Conservation (phyloP, 2,329 filamentous ascomycete species). For the Pestalotiopsis sp. region DNA sequence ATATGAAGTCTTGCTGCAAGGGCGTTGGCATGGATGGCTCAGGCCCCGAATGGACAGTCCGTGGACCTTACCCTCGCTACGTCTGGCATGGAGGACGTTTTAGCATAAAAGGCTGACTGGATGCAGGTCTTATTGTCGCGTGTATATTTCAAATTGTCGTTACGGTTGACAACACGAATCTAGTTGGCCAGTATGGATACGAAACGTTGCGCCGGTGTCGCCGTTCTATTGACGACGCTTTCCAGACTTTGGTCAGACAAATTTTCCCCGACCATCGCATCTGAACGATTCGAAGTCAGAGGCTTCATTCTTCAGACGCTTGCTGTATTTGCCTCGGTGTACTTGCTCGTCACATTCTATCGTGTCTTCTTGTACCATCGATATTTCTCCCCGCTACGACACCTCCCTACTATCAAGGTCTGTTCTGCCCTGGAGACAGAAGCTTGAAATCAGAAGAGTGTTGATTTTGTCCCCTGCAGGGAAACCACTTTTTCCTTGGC, state of each 20-base stretch:
- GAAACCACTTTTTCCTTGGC: slow-evolving; percentile 24
- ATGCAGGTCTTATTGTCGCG: too few species aligned
- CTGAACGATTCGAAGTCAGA: background rate
- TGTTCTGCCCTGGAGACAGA: slow-evolving; percentile 1
- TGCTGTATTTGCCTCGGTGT: slow-evolving; percentile 14
- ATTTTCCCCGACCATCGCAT: background rate
- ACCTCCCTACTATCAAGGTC: slow-evolving; percentile 18
- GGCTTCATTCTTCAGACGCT: background rate
- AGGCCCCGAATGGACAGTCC: too few species aligned
- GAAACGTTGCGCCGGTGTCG: background rate
- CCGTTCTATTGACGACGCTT: background rate
- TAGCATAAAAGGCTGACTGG: too few species aligned
- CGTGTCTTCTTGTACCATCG: slow-evolving; percentile 19
- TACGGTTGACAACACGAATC: background rate
- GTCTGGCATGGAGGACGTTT: too few species aligned
- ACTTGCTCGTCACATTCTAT: slow-evolving; percentile 16
- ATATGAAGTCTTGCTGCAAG: too few species aligned
- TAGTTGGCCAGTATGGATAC: background rate
- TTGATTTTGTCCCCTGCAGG: slow-evolving; percentile 11
- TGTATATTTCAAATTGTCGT: too few species aligned
- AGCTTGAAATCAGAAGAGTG: background rate
- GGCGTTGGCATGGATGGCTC: too few species aligned
- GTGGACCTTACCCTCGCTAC: too few species aligned
- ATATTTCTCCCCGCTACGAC: slow-evolving; percentile 20
- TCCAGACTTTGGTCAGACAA: background rate